Base-by-base conservation (phyloP, 768 basidiomycete genomes). In the Crassisporium funariophilum region DNA sequence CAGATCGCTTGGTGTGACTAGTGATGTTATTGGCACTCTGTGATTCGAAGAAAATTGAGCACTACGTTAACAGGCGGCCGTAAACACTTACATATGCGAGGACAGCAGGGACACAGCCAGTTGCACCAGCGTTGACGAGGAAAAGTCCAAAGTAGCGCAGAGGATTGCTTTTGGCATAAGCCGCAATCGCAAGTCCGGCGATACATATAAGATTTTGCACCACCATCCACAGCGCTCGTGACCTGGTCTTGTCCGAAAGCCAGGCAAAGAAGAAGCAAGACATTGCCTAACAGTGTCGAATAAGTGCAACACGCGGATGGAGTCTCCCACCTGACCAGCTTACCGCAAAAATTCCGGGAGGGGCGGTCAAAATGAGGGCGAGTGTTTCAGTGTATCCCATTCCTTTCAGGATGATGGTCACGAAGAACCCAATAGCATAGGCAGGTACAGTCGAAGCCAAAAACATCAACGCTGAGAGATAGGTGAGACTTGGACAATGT, bases 181-280 rank as follows among this genome's bases (percentile, higher is more conserved):
- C 66, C 13, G 65, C 66, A 11, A 73, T 34, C 9, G 55, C 13
- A 2, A 73, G 66, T 5, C 72, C 71, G 12, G 58, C 52, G 20
- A 71, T 62, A 8, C 59, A 61, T 25, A 72, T 54, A 4, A 68
- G 9, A 19, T 65, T 63, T 44, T 69, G 67, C 19, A 65, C 46
- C 3, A 49, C 62, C 23, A 74, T 59, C 54, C 68, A 69, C 2
- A 62, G 47, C 2, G 68, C 71, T 11, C 71, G 63, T 23, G 61
- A 55, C 27, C 57, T 62, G 8, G 64, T 65, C 52, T 57, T 66
- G 48, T 74, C 71, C 16, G 70, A 63, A 23, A 72, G 47, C 57
- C 64, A 69, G 7, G 73, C 70, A 36, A 73, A 71, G 46, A 57
- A 52, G 45, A 66, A 72, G 47, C 60, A 64, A 22, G 63, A 66